phyloP scores from a whole-genome alignment of 2,329 filamentous ascomycete genomes.

The Pseudogymnoascus sp. region DNA sequence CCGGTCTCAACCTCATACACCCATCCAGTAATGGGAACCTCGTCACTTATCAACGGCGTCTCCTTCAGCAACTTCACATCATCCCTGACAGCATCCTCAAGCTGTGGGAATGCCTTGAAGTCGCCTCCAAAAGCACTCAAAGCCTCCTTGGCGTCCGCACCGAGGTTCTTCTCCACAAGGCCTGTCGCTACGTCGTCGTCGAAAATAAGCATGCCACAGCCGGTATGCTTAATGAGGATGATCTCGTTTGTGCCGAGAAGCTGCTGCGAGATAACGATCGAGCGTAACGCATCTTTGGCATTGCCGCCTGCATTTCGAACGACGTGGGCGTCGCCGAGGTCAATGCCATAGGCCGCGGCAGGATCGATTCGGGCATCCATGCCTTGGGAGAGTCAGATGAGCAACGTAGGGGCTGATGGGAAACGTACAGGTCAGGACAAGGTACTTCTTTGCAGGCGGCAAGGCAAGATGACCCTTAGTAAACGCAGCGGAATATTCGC shows the following conservation, averaged over 20 bases:
- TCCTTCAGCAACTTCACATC: conserved; percentile 58
- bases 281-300: conserved; percentile 61
- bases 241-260: conserved; percentile 70
- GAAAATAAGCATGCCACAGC: conserved; percentile 66
- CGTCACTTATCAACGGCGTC: conserved; percentile 50
- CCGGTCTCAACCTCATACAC: conserved; percentile 73
- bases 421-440: conserved; percentile 33
- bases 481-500: conserved; percentile 50
- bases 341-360: conserved; percentile 59
- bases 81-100: conserved; percentile 55
- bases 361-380: conserved; percentile 75
- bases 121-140: conserved; percentile 16
- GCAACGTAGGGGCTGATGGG: not conserved
- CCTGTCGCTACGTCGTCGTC: conserved; percentile 47
- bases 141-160: conserved; percentile 30
- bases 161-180: conserved; percentile 51
- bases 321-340: conserved; percentile 69
- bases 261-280: conserved; percentile 71
- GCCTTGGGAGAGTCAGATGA: conserved; percentile 51
- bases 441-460: conserved; percentile 62
- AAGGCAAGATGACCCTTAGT: conserved; percentile 58
- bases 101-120: conserved; percentile 43
- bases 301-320: conserved; percentile 66
- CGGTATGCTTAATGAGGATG: conserved; percentile 43
- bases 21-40: conserved; percentile 60